Evolutionary conservation across 2,329 filamentous ascomycete genomes (phyloP).

Genomic region (Colletotrichum kahawae): DNA sequence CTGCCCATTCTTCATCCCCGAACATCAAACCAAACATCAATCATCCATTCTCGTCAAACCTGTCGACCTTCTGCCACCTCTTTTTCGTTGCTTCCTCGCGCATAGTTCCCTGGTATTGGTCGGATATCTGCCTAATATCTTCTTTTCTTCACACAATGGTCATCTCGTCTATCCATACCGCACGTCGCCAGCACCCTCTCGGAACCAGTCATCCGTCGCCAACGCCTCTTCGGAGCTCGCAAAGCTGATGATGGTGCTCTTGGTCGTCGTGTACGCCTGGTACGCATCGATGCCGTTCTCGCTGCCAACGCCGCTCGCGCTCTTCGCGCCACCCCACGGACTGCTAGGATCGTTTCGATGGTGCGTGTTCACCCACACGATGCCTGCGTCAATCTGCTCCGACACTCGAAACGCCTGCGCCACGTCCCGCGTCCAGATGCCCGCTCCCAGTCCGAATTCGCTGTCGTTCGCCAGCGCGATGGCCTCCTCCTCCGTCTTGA

Average conservation of each 20-base stretch:
- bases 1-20: slow-evolving; percentile 7
- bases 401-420: slow-evolving; percentile 76
- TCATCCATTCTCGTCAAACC: neutral
- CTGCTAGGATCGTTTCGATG: slow-evolving; percentile 76
- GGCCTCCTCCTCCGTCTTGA: slow-evolving; percentile 75
- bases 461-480: slow-evolving; percentile 74
- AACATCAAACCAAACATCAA: slow-evolving; percentile 6
- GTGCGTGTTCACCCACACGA: slow-evolving; percentile 64
- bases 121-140: neutral
- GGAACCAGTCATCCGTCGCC: slow-evolving; percentile 70
- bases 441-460: slow-evolving; percentile 78
- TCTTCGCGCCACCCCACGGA: slow-evolving; percentile 71
- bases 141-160: neutral
- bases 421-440: slow-evolving; percentile 77
- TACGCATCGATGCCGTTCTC: slow-evolving; percentile 75
- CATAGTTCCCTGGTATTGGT: neutral
- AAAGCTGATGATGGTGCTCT: slow-evolving; percentile 75
- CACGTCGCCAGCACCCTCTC: slow-evolving; percentile 59
- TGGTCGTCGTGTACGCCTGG: slow-evolving; percentile 62
- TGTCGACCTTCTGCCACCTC: neutral
- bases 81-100: neutral
- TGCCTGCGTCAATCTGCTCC: slow-evolving; percentile 71
- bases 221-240: slow-evolving; percentile 58
- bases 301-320: slow-evolving; percentile 70
- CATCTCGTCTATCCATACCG: slow-evolving; percentile 58